Evolutionary conservation across 2,329 filamentous ascomycete species (phyloP), one percentile per base, ranked within the genome.

Genomic region (Capronia epimyces): DNA sequence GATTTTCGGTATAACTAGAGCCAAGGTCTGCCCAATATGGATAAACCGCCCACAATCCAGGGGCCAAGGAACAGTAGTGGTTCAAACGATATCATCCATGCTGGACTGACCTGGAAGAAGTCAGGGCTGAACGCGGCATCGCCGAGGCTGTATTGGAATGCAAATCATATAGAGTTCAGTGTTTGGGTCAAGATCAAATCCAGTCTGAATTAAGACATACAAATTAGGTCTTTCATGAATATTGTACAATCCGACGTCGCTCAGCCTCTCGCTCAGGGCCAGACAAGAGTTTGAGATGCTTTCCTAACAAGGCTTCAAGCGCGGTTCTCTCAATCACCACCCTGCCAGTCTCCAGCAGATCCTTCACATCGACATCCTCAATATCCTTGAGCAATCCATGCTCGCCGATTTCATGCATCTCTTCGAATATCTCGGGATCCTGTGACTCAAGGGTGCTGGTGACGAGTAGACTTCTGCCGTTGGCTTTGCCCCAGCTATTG

Each of bases 351-450:
- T 93, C 87, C 60, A 98, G 72, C 58, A 98, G 70, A 67, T 97
- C 87, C 79, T 97, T 98, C 56, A 98, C 89, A 70, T 97, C 93
- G 29, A 98, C 88, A 56, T 95, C 86, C n/a, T 78, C 73, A 52
- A 84, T 75, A 50, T 80, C 78, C 60, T 89, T 73, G 7, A 84
- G 84, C 49, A 82, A 79, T 16, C 86, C 88, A 55, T 89, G 79
- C 63, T 79, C 73, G 7, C 78, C 79, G 55, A 84, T 70, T 52
- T 79, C 72, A 45, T 79, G 76, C 65, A 95, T 74, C 27, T 84
- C 83, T 6, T 56, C 46, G 25, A 60, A 54, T 60, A 82, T 18
- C 9, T 46, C 45, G 12, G 55, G 84, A 43, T 96, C 72, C 22
- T 45, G 16, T 22, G 34, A 31, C 37, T 56, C 37, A 9, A 29